Conservation (phyloP, 192 early-diverging fungal genomes). For the Paraglomus occultum region DNA sequence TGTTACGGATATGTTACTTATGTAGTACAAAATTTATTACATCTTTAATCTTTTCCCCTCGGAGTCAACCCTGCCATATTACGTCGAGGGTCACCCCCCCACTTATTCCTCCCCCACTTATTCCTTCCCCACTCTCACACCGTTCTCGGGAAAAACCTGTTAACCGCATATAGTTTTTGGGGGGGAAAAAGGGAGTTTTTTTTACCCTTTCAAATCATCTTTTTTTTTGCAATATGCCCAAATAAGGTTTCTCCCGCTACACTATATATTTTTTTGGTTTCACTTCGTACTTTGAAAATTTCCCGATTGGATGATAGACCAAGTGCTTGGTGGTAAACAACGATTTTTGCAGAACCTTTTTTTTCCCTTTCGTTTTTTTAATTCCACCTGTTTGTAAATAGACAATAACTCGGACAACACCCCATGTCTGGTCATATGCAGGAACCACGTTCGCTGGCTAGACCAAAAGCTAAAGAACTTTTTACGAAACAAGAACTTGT, state of each 20-base stretch:
- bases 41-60: no score
- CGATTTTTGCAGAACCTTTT: not conserved
- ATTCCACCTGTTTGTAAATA: not conserved
- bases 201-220: not conserved
- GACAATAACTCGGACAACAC: not conserved
- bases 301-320: not conserved
- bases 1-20: no score
- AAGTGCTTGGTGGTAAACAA: not conserved
- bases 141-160: no score
- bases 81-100: no score
- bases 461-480: constrained; percentile 40
- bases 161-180: no score
- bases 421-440: not conserved
- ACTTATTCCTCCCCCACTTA: no score
- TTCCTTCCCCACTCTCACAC: no score
- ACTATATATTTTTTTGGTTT: constrained; percentile 6
- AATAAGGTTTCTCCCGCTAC: not conserved
- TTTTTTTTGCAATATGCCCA: not conserved
- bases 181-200: not conserved
- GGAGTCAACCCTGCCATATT: no score
- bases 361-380: not conserved
- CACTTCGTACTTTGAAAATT: not conserved
- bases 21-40: no score
- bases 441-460: not conserved
- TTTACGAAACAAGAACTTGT: constrained; percentile 56